Evolutionary conservation across 2,329 filamentous ascomycete genomes (phyloP).

Genomic region (Paraphoma sp.): DNA sequence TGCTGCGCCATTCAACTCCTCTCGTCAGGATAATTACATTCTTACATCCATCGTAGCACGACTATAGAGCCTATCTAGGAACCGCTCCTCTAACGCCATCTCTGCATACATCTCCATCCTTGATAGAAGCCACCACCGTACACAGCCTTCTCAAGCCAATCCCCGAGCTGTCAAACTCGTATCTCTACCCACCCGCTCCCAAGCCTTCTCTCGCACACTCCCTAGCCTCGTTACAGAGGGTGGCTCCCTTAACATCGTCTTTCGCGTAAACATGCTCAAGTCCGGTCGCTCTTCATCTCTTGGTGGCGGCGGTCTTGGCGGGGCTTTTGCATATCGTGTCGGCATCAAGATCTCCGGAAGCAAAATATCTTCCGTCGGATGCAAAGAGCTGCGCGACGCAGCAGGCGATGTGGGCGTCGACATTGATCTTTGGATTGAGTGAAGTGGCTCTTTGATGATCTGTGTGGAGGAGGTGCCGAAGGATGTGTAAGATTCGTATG

Average conservation of each 20-base stretch:
- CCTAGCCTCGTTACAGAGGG: slow-evolving; percentile 14
- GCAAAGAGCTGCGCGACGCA: slow-evolving; percentile 2
- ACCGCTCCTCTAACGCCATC: background rate
- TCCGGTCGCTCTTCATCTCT: slow-evolving; percentile 27
- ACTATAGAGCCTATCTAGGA: no score
- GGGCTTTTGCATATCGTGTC: slow-evolving; percentile 9
- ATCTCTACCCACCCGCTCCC: background rate
- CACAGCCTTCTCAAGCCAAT: background rate
- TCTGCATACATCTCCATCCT: background rate
- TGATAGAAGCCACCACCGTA: background rate
- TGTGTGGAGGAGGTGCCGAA: slow-evolving; percentile 7
- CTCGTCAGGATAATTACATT: background rate
- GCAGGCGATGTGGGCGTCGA: slow-evolving; percentile 12
- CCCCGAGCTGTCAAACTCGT: background rate
- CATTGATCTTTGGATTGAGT: slow-evolving; percentile 25
- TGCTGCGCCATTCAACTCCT: background rate
- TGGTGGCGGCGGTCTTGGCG: slow-evolving; percentile 27
- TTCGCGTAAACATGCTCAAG: slow-evolving; percentile 23
- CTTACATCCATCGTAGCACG: no score
- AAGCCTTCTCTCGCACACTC: background rate
- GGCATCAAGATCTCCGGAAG: slow-evolving; percentile 19
- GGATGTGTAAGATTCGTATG: slow-evolving; percentile 18
- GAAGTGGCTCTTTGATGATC: slow-evolving; percentile 16
- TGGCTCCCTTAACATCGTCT: slow-evolving; percentile 8
- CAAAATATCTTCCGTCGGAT: slow-evolving; percentile 5